These are phyloP conservation scores for Immersiella caudata DNA, from an alignment of 495 filamentous ascomycete genomes.

Conservation along the genomic window DNA sequence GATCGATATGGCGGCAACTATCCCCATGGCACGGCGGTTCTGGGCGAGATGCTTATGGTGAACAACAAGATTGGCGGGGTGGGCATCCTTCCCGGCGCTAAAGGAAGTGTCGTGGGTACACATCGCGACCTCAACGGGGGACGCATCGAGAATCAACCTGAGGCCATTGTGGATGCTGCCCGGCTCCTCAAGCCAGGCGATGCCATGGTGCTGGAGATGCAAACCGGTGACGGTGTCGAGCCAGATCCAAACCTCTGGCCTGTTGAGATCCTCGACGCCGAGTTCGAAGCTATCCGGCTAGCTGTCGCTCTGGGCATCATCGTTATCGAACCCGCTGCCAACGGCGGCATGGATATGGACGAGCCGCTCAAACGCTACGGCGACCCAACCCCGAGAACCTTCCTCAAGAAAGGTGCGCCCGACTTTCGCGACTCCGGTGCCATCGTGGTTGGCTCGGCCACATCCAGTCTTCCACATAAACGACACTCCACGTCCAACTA, in stretches of 20 bases:
- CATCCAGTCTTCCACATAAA: neutral
- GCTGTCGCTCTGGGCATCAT: conserved; percentile 24
- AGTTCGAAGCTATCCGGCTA: conserved; percentile 24
- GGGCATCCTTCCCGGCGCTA: conserved; percentile 24
- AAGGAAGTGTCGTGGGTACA: conserved; percentile 21
- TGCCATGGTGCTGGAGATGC: conserved; percentile 27
- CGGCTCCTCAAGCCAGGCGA: conserved; percentile 12
- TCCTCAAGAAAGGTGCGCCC: conserved; percentile 16
- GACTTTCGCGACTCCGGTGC: conserved; percentile 31
- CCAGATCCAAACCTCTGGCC: conserved; percentile 2
- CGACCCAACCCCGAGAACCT: neutral
- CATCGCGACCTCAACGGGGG: conserved; percentile 6
- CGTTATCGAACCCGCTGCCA: conserved; percentile 27
- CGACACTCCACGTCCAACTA: conserved; percentile 14
- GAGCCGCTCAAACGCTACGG: conserved; percentile 6
- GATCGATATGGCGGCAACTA: conserved; percentile 4
- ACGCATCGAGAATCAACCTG: conserved; percentile 5
- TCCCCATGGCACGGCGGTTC: conserved; percentile 28
- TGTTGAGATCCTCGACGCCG: conserved; percentile 24
- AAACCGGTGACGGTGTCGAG: conserved; percentile 14
- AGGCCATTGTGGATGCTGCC: conserved; percentile 27
- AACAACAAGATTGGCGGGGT: conserved; percentile 30
- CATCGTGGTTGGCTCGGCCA: conserved; percentile 25
- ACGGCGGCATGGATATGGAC: conserved; percentile 27
- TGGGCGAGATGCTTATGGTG: conserved; percentile 29